Conservation (phyloP, 106 monocot genomes). For the Dendrobium nobile region DNA sequence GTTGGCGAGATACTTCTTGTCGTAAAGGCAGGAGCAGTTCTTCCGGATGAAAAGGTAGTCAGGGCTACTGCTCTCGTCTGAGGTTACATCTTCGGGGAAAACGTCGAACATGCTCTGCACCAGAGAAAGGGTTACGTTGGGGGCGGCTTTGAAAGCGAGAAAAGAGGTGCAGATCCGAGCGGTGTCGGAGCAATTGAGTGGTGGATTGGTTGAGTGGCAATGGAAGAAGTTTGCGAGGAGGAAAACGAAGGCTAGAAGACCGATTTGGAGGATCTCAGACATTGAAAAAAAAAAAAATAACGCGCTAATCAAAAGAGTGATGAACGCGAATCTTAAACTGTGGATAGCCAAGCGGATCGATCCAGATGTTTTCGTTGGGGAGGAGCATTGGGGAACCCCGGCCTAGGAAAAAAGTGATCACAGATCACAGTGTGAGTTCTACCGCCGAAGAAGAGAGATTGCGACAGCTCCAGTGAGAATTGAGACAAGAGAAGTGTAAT, state of each 20-base stretch:
- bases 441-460: not conserved
- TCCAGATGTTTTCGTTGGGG: not conserved
- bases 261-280: conserved; percentile 12
- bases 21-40: conserved; percentile 85
- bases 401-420: not conserved
- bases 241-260: conserved; percentile 6
- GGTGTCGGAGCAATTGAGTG: conserved; percentile 79
- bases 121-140: conserved; percentile 20
- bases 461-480: not conserved
- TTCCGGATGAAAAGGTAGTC: conserved; percentile 65
- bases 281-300: not conserved
- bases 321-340: not conserved
- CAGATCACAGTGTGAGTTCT: not conserved
- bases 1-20: conserved; percentile 57
- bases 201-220: conserved; percentile 12
- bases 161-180: conserved; percentile 89
- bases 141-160: conserved; percentile 44
- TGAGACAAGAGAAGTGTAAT: not conserved
- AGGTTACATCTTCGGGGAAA: conserved; percentile 47
- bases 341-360: not conserved
- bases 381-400: not conserved
- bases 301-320: not conserved
- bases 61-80: conserved; percentile 46
- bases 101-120: conserved; percentile 88
- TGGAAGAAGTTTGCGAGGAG: not conserved